Percentiles rank a stretch among this genome's conserved stretches.
Conservation (phyloP, 2,329 filamentous ascomycete species). For the Alternaria consortialis region DNA sequence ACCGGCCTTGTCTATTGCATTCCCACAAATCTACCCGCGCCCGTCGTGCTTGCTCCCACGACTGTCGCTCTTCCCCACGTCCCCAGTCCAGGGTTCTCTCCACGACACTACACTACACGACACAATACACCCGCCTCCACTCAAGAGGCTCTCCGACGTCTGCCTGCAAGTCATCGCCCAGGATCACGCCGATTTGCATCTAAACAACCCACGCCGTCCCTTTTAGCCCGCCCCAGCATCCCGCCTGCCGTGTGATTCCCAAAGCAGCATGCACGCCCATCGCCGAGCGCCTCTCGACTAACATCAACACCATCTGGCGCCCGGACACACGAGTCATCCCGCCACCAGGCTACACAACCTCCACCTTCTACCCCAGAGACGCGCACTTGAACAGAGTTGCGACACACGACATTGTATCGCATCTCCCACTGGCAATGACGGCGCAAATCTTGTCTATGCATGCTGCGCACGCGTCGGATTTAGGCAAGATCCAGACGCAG, state of each 20-base stretch:
- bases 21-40: slow-evolving; percentile 22
- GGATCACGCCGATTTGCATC: slow-evolving; percentile 12
- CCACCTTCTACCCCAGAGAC: slow-evolving; percentile 25
- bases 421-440: slow-evolving; percentile 43
- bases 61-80: slow-evolving; percentile 27
- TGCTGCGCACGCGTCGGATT: slow-evolving; percentile 47
- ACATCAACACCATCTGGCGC: slow-evolving; percentile 16
- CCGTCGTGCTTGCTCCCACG: slow-evolving; percentile 21
- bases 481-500: slow-evolving; percentile 46
- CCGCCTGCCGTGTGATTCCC: slow-evolving; percentile 19
- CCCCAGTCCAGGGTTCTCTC: slow-evolving; percentile 22
- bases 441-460: slow-evolving; percentile 52
- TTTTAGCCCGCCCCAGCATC: slow-evolving; percentile 9
- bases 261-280: slow-evolving; percentile 33
- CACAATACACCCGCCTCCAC: slow-evolving; percentile 13
- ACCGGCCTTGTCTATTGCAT: slow-evolving; percentile 18
- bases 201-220: slow-evolving; percentile 4
- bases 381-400: slow-evolving; percentile 20
- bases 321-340: slow-evolving; percentile 28
- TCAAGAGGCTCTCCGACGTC: slow-evolving; percentile 1
- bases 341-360: slow-evolving; percentile 30
- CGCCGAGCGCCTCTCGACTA: slow-evolving; percentile 30
- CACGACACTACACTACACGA: slow-evolving; percentile 12
- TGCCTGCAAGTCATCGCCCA: slow-evolving; percentile 28
- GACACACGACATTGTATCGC: slow-evolving; percentile 14